A percentile compares a stretch with the other conserved stretches of the same genome.
phyloP scores from a whole-genome alignment of 2,329 filamentous ascomycete species.

The Trichoderma asperellum region DNA sequence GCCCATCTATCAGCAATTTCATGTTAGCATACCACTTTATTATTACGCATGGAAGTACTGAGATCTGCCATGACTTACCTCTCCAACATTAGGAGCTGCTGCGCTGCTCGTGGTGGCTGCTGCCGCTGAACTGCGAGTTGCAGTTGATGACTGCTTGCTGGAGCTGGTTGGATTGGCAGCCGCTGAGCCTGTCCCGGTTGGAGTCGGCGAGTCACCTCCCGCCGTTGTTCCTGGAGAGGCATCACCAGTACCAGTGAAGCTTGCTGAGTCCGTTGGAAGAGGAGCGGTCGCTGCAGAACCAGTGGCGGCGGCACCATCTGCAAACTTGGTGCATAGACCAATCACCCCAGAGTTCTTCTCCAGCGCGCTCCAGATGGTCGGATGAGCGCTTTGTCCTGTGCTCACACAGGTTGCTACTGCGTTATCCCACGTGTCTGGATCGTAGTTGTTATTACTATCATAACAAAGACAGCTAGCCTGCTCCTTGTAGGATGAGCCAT shows the following conservation, averaged over 20 bases:
- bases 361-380: conserved; percentile 17
- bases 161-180: not conserved
- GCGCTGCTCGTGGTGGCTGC: conserved; percentile 9
- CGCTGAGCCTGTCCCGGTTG: conserved; percentile 1
- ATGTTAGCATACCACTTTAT: not conserved
- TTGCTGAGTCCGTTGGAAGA: conserved; percentile 8
- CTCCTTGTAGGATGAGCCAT: not conserved
- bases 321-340: conserved; percentile 17
- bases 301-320: conserved; percentile 8
- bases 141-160: conserved; percentile 6
- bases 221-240: not conserved
- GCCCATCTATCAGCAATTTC: not conserved
- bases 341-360: not conserved
- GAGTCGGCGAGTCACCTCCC: not conserved
- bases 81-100: not conserved
- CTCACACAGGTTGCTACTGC: conserved; percentile 21
- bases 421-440: conserved; percentile 18
- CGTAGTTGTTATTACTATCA: conserved; percentile 8
- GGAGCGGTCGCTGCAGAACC: conserved; percentile 3
- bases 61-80: not conserved
- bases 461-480: conserved; percentile 21
- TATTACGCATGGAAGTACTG: not conserved
- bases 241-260: not conserved
- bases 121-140: conserved; percentile 19
- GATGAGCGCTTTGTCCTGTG: conserved; percentile 14